A percentile compares a stretch with the other conserved stretches of the same genome.
These are phyloP conservation scores for Curvularia eragrostidis DNA, from an alignment of 2,329 filamentous ascomycete genomes.

Conservation along the genomic window DNA sequence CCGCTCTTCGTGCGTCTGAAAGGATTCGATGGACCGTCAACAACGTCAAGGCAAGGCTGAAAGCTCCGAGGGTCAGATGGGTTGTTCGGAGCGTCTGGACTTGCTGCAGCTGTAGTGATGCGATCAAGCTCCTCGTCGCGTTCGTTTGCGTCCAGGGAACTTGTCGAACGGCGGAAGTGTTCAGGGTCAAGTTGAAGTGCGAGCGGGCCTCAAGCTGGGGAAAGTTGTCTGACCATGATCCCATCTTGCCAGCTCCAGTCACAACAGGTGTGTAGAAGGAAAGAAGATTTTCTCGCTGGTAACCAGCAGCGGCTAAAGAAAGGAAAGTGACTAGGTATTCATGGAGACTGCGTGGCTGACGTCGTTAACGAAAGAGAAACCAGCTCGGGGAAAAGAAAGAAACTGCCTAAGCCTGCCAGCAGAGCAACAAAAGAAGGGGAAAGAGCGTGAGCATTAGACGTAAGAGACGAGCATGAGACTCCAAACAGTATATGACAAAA, in stretches of 20 bases:
- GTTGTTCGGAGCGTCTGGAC: constrained; percentile 50
- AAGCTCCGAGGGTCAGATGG: constrained; percentile 49
- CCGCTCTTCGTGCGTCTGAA: constrained; percentile 47
- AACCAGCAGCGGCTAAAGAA: constrained; percentile 50
- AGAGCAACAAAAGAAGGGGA: constrained; percentile 45
- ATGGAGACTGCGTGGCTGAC: constrained; percentile 46
- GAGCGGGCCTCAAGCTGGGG: constrained; percentile 45
- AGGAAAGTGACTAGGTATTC: constrained; percentile 44
- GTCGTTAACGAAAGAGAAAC: constrained; percentile 44
- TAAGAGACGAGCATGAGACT: constrained; percentile 47
- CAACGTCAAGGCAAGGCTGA: constrained; percentile 47
- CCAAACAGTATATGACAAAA: constrained; percentile 51
- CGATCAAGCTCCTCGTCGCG: constrained; percentile 41
- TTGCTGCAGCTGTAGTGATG: constrained; percentile 46
- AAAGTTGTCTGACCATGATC: constrained; percentile 44
- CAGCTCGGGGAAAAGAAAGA: constrained; percentile 45
- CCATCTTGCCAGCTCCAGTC: constrained; percentile 46
- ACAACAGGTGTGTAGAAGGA: constrained; percentile 38
- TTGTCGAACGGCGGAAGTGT: constrained; percentile 38
- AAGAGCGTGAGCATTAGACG: constrained; percentile 49
- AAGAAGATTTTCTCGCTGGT: constrained; percentile 45
- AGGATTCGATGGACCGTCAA: constrained; percentile 48
- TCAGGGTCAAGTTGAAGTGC: constrained; percentile 50
- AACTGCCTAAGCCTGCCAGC: constrained; percentile 51
- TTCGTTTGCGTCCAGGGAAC: constrained; percentile 42